Evolutionary conservation across 2,329 filamentous ascomycete species (phyloP).

Genomic region (Aspergillus cejpii): DNA sequence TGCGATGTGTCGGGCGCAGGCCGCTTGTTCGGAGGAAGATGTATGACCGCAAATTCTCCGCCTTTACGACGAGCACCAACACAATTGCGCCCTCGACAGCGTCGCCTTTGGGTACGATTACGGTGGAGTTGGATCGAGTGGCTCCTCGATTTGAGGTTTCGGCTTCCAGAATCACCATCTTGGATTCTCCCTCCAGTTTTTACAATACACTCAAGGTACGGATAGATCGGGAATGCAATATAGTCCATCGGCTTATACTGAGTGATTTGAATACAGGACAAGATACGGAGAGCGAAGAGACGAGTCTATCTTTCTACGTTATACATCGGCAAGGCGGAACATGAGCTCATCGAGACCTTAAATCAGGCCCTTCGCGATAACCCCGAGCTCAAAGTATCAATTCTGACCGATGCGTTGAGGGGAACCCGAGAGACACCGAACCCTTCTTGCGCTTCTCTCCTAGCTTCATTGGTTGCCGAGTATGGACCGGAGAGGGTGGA

Average conservation of each 20-base stretch:
- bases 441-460: slow-evolving; percentile 78
- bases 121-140: slow-evolving; percentile 74
- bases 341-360: slow-evolving; percentile 76
- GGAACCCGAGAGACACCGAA: slow-evolving; percentile 85
- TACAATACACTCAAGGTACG: slow-evolving; percentile 80
- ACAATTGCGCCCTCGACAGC: slow-evolving; percentile 24
- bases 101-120: slow-evolving; percentile 54
- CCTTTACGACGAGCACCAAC: slow-evolving; percentile 21
- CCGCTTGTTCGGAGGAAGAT: slow-evolving; percentile 28
- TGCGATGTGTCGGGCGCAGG: slow-evolving; percentile 31
- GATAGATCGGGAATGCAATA: background rate
- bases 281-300: slow-evolving; percentile 70
- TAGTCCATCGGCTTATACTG: background rate
- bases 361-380: slow-evolving; percentile 68
- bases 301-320: slow-evolving; percentile 91
- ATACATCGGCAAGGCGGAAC: slow-evolving; percentile 90
- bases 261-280: slow-evolving; percentile 48
- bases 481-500: slow-evolving; percentile 82
- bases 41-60: slow-evolving; percentile 35
- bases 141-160: slow-evolving; percentile 84
- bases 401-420: slow-evolving; percentile 83
- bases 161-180: slow-evolving; percentile 70
- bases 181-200: slow-evolving; percentile 78
- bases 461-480: slow-evolving; percentile 74
- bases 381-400: slow-evolving; percentile 70